A percentile compares a stretch with the other conserved stretches of the same genome.
phyloP scores from a whole-genome alignment of 495 filamentous ascomycete species.

The Letharia lupina region DNA sequence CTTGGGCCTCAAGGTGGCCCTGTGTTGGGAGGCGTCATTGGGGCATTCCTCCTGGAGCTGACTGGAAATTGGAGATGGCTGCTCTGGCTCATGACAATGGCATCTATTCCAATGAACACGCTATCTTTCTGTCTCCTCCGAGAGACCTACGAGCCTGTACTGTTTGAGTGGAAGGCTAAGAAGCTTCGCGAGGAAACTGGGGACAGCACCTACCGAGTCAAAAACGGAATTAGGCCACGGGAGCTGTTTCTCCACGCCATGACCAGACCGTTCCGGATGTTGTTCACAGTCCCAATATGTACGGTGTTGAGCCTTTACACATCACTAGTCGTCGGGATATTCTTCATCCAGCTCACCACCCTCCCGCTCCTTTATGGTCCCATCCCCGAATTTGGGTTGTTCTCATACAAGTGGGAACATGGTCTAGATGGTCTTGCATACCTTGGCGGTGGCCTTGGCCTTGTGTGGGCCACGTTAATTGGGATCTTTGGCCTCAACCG shows the following conservation, averaged over 20 bases:
- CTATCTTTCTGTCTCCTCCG: not conserved
- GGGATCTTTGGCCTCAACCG: not conserved
- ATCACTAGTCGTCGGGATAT: not conserved
- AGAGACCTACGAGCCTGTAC: not conserved
- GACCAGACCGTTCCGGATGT: not conserved
- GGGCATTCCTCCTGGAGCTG: not conserved
- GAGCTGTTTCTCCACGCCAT: not conserved
- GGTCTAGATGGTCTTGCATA: constrained; percentile 15
- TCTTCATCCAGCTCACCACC: not conserved
- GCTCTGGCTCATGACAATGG: not conserved
- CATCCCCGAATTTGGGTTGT: constrained; percentile 1
- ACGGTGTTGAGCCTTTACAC: not conserved
- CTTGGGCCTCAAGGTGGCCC: constrained; percentile 45
- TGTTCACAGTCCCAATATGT: not conserved
- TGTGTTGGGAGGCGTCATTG: constrained; percentile 22
- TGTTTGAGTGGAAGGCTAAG: not conserved
- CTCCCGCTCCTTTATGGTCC: constrained; percentile 24
- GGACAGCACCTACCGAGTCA: not conserved
- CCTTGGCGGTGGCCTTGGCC: constrained; percentile 6
- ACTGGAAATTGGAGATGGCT: not conserved
- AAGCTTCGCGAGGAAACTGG: not conserved
- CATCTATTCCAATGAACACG: not conserved
- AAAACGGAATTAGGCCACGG: not conserved
- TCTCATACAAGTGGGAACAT: constrained; percentile 16
- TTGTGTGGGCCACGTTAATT: not conserved